Base-by-base conservation (phyloP, 176 grass and related monocot species). In the Carex pumila region DNA sequence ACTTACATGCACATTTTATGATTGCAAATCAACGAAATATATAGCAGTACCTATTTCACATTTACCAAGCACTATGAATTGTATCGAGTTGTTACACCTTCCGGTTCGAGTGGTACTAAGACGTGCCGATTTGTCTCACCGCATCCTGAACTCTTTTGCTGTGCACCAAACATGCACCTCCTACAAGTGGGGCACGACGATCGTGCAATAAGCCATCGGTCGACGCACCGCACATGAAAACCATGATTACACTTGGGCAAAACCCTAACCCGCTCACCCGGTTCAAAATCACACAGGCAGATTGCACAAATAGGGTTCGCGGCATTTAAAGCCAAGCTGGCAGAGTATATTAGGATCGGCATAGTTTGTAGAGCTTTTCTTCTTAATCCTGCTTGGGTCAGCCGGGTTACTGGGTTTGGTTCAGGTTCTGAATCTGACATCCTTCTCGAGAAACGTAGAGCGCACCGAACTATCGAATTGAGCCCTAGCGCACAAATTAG, bases 161-260 rank as follows among this genome's bases (percentile, higher is more conserved):
- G 89, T 61, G 63, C 25, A 9, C 81, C 90, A 4, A 90, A 94
- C 81, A 94, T 65, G 56, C 86, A 84, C 39, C 83, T 87, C 65
- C 92, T 86, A 78, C 95, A 97, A 13, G 87, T 97, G 2, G 95
- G 95, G 90, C 95, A 97, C 0, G 95, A 91, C 0, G 89, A 93
- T 45, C 90, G 72, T 4, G 81, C 87, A 71, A 94, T 32, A 56
- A 97, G 90, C 95, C 95, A 97, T 22, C 90, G 88, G 84, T 97
- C 95, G 77, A 97, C 91, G 87, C 95, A 97, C 54, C 85, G 60
- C 67, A 92, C 92, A 64, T 97, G 95, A 85, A 97, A 97, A 36
- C 95, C 95, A 61, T 97, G 95, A 57, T 84, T 91, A 86, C 95
- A 97, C 54, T 57, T 93, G 65, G 87, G 90, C 29, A 97, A 93